Evolutionary conservation across 2,329 filamentous ascomycete genomes (phyloP), one percentile per base, ranked within the genome.

Genomic region (Colletotrichum neosansevieriae): DNA sequence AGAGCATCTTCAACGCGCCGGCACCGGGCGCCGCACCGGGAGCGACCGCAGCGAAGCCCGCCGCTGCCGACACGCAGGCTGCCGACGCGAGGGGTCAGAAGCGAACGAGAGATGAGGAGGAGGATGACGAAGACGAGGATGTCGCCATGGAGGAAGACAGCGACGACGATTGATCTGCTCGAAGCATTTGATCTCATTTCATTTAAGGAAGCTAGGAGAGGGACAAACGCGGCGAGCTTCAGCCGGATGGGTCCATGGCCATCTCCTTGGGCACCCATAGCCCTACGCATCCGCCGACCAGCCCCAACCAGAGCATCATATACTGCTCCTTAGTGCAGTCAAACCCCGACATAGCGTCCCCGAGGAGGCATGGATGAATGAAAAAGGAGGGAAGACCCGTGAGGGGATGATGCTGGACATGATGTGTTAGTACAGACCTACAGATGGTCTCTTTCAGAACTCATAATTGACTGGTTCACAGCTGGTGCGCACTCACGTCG

Each of bases 351-450:
- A 98, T 92, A 59, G 92, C 92, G 72, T 95, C 91, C 63, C 92
- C 92, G 9, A 96, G 92, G 77, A 93, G 89, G 80, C 96, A 98
- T 24, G 96, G 95, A 81, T 99, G 96, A 73, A 98, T 86, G 79
- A 97, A 98, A 79, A 95, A 98, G 57, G 89, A 88, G 45, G 94
- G 93, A 67, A 90, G 79, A 60, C 91, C 92, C 66, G 90, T 93
- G 67, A 92, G 80, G 59, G 96, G 95, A 84, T 98, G 94, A 79
- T 97, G 90, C 89, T 95, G 80, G 74, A 72, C 63, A 21, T 70
- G 73, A 74, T 60, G 36, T 60, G 71, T 74, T 72, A 74, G 73
- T 72, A 66, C 70, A 73, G 69, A 62, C 63, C 70, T 67, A 53
- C 69, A 61, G 47, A 63, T 58, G 59, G 63, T 61, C 49, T 58